These are phyloP conservation scores for Herpetomonas tarakana DNA, from an alignment of 208 protist genomes.

Conservation along the genomic window DNA sequence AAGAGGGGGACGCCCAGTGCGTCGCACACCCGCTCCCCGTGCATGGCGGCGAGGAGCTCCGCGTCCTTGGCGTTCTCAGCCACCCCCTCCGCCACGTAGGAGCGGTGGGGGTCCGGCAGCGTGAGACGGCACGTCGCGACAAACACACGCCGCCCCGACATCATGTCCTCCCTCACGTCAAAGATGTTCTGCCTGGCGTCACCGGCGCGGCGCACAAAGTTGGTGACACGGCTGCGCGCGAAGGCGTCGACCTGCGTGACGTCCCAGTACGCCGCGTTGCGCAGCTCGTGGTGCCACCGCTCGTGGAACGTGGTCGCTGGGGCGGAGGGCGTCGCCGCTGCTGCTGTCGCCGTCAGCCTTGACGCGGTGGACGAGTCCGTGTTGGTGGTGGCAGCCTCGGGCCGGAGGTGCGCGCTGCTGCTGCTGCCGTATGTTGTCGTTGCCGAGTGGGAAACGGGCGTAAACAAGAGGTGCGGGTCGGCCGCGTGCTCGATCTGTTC, in stretches of 20 bases:
- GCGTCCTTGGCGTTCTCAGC: conserved; percentile 61
- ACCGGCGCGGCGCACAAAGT: conserved; percentile 73
- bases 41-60: conserved; percentile 81
- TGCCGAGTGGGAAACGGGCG: neutral
- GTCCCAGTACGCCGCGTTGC: conserved; percentile 28
- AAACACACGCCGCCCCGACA: conserved; percentile 21
- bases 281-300: neutral
- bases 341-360: neutral
- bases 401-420: no score
- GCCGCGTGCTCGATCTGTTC: conserved; percentile 5
- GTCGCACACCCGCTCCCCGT: conserved; percentile 77
- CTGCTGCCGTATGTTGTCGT: neutral
- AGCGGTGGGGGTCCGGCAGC: conserved; percentile 57
- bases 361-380: neutral
- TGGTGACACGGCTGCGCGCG: conserved; percentile 59
- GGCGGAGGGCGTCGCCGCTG: neutral
- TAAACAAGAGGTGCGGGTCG: conserved; percentile 4
- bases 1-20: conserved; percentile 69
- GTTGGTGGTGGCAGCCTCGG: neutral
- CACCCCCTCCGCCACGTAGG: conserved; percentile 65
- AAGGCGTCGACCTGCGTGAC: conserved; percentile 57
- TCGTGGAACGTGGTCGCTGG: neutral
- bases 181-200: conserved; percentile 31
- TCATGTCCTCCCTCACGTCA: conserved; percentile 24
- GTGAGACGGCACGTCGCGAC: conserved; percentile 35